Evolutionary conservation across 768 basidiomycete genomes (phyloP).

Genomic region (Strobilomyces confusus): DNA sequence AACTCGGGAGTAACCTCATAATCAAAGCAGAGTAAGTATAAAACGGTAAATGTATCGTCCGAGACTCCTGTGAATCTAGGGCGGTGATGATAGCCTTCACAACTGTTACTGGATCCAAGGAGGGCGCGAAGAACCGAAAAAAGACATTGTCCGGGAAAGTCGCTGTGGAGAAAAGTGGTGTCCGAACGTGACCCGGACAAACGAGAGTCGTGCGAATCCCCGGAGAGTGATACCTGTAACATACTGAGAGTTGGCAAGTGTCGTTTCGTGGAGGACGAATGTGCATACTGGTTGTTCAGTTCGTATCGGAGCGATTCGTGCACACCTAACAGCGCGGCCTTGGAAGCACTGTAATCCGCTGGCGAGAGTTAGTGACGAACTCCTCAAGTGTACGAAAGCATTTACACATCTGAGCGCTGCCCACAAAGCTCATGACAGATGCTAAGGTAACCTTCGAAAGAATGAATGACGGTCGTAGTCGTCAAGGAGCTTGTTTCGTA

Average conservation of each 20-base stretch:
- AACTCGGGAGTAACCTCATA: slow-evolving; percentile 62
- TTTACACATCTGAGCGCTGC: slow-evolving; percentile 74
- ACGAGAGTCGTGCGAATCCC: slow-evolving; percentile 85
- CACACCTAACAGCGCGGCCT: slow-evolving; percentile 79
- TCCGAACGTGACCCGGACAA: slow-evolving; percentile 74
- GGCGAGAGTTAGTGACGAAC: slow-evolving; percentile 7
- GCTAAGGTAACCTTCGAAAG: slow-evolving; percentile 64
- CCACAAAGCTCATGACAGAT: slow-evolving; percentile 69
- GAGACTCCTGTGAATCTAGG: slow-evolving; percentile 75
- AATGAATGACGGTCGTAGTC: slow-evolving; percentile 9
- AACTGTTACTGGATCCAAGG: slow-evolving; percentile 65
- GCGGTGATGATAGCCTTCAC: slow-evolving; percentile 81
- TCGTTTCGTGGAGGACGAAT: not conserved
- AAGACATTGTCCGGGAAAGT: slow-evolving; percentile 45
- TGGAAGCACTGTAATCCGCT: slow-evolving; percentile 92
- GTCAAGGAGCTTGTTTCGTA: slow-evolving; percentile 33
- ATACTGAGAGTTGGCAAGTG: not conserved
- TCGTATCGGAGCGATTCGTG: slow-evolving; percentile 87
- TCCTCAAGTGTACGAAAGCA: slow-evolving; percentile 8
- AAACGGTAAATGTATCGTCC: slow-evolving; percentile 68
- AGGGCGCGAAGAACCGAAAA: slow-evolving; percentile 74
- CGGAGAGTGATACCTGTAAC: slow-evolving; percentile 61
- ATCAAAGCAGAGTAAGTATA: slow-evolving; percentile 59
- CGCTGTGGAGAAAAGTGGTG: slow-evolving; percentile 69
- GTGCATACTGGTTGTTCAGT: slow-evolving; percentile 67